These are phyloP conservation scores for Zygosaccharomyces sapae DNA, from an alignment of 1,139 yeast species.

Conservation along the genomic window DNA sequence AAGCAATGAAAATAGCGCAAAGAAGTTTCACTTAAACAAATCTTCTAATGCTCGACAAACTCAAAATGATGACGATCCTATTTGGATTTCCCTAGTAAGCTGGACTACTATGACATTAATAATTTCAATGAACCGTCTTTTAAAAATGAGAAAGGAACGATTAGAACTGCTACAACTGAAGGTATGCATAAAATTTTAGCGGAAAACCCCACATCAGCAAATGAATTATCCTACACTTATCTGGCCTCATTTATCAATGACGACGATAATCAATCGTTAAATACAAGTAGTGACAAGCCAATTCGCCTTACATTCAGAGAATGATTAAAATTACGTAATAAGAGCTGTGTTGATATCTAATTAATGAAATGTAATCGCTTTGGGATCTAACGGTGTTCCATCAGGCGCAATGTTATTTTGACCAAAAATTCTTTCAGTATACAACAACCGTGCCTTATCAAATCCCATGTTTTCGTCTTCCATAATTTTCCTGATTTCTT, in stretches of 20 bases:
- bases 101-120: slow-evolving; percentile 26
- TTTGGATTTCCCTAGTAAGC: slow-evolving; percentile 36
- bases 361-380: slow-evolving; percentile 39
- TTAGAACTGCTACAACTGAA: background rate
- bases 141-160: slow-evolving; percentile 4
- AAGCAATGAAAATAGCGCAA: background rate
- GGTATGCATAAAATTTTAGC: background rate
- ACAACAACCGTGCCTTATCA: slow-evolving; percentile 65
- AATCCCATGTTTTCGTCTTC: slow-evolving; percentile 46
- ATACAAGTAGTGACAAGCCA: slow-evolving; percentile 14
- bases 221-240: slow-evolving; percentile 21
- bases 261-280: slow-evolving; percentile 10
- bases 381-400: slow-evolving; percentile 49
- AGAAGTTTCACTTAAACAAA: background rate
- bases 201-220: slow-evolving; percentile 2
- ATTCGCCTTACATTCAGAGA: slow-evolving; percentile 16
- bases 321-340: slow-evolving; percentile 1
- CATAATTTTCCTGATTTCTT: slow-evolving; percentile 54
- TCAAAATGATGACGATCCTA: slow-evolving; percentile 29
- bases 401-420: slow-evolving; percentile 54
- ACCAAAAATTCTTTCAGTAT: slow-evolving; percentile 45
- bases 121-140: slow-evolving; percentile 14
- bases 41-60: background rate
- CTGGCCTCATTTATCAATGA: slow-evolving; percentile 16
- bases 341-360: background rate